Percentiles rank a stretch among this genome's conserved stretches.
These are phyloP conservation scores for Calonectria hongkongensis DNA, from an alignment of 2,329 filamentous ascomycete species.

Conservation along the genomic window DNA sequence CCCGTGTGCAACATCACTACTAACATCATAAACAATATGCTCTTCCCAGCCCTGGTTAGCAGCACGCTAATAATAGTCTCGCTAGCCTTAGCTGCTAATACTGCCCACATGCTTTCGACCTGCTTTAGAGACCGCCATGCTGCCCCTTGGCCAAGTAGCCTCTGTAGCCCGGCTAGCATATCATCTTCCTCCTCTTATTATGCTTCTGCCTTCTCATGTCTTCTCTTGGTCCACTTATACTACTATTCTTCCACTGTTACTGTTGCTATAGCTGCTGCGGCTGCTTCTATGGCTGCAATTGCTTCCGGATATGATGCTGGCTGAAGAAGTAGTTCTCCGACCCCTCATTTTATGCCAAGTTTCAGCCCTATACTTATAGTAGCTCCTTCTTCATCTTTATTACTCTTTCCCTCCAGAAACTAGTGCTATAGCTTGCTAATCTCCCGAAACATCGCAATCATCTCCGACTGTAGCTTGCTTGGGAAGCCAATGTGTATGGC, in stretches of 20 bases:
- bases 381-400: background rate
- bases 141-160: background rate
- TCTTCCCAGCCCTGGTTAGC: conserved; percentile 25
- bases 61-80: conserved; percentile 22
- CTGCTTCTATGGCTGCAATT: no score
- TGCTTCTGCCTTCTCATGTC: background rate
- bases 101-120: background rate
- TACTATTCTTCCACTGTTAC: background rate
- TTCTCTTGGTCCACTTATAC: background rate
- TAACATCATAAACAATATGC: conserved; percentile 32
- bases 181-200: background rate
- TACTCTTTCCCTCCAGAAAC: conserved; percentile 12
- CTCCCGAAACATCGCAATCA: conserved; percentile 21
- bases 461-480: conserved; percentile 17
- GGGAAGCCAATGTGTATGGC: conserved; percentile 15
- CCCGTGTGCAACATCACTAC: conserved; percentile 12
- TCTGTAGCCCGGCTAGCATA: background rate
- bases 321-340: background rate
- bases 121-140: background rate
- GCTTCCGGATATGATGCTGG: background rate
- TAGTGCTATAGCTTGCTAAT: conserved; percentile 30
- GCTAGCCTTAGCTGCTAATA: background rate
- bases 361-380: background rate
- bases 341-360: background rate
- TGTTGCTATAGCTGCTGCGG: background rate